phyloP scores from a whole-genome alignment of 2,329 filamentous ascomycete species.

The Erysiphe pulchra region DNA sequence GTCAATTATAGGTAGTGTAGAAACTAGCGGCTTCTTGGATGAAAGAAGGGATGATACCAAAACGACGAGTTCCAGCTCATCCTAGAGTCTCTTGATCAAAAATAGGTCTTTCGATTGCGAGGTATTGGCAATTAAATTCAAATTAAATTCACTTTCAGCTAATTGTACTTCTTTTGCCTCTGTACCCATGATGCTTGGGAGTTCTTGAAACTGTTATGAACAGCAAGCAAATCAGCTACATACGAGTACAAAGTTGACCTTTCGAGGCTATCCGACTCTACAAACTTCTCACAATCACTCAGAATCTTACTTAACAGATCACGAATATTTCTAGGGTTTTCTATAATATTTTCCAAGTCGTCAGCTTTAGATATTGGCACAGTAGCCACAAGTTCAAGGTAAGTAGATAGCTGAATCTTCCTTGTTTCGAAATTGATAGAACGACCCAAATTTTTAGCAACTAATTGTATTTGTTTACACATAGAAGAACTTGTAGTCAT shows the following conservation, averaged over 20 bases:
- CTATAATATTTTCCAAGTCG: not conserved
- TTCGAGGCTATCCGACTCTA: not conserved
- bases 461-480: not conserved
- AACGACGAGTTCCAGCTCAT: too few relatives aligned
- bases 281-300: not conserved
- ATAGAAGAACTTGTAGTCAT: not conserved
- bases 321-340: not conserved
- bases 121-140: too few relatives aligned
- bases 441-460: not conserved
- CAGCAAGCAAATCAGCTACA: not conserved
- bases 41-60: too few relatives aligned
- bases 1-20: too few relatives aligned
- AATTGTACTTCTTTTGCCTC: not conserved
- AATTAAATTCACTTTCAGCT: too few relatives aligned
- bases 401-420: too few relatives aligned
- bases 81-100: too few relatives aligned
- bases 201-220: not conserved
- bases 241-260: not conserved
- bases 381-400: not conserved
- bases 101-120: too few relatives aligned
- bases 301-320: not conserved
- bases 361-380: not conserved
- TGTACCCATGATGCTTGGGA: not conserved
- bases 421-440: too few relatives aligned
- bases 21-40: too few relatives aligned